phyloP scores from a whole-genome alignment of 106 monocot genomes.

The Alisma plantagoaquatica region DNA sequence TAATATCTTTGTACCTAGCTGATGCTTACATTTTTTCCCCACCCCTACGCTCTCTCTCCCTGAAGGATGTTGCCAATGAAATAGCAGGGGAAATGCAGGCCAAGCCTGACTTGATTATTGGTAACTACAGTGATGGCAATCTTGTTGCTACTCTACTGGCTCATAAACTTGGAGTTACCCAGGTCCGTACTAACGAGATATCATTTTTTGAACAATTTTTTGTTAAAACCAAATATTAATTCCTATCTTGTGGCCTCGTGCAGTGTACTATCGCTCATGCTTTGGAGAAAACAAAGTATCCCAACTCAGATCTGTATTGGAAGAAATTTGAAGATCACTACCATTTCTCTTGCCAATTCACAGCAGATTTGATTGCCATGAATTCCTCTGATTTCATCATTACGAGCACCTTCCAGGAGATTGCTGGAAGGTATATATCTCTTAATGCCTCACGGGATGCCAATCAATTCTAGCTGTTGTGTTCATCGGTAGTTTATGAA shows the following conservation, averaged over 20 bases:
- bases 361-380: conserved; percentile 81
- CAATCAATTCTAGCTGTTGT: no score
- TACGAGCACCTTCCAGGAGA: conserved; percentile 92
- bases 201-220: no score
- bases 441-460: no score
- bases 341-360: conserved; percentile 32
- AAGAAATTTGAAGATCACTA: conserved; percentile 24
- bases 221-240: no score
- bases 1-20: background rate
- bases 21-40: background rate
- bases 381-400: conserved; percentile 92
- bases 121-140: conserved; percentile 47
- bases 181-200: conserved; percentile 6
- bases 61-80: conserved; percentile 82
- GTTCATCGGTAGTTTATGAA: no score
- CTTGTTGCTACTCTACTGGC: conserved; percentile 23
- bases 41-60: no score
- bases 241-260: no score
- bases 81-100: conserved; percentile 67
- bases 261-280: conserved; percentile 30
- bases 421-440: conserved; percentile 68
- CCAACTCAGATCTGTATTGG: conserved; percentile 29
- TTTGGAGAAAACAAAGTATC: conserved; percentile 29
- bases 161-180: conserved; percentile 26
- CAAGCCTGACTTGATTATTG: conserved; percentile 89